Evolutionary conservation across 805 yeast species (phyloP).

Genomic region (Komagataella ulmi): DNA sequence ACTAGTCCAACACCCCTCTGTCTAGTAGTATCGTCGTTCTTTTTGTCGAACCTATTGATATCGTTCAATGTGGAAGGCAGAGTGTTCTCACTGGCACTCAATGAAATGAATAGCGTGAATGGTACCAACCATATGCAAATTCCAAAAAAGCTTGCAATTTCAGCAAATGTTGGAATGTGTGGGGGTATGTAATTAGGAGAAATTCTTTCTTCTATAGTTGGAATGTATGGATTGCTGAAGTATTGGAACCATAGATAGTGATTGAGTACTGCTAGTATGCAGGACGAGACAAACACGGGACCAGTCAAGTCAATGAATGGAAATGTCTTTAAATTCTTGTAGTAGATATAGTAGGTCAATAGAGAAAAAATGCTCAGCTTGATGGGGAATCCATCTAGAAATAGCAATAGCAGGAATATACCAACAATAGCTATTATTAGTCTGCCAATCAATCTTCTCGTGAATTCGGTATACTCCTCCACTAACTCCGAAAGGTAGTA

Average conservation of each 20-base stretch:
- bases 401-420: constrained; percentile 38
- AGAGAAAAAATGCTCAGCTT: constrained; percentile 54
- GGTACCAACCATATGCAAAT: constrained; percentile 91
- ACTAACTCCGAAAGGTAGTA: constrained; percentile 86
- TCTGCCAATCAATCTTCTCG: constrained; percentile 54
- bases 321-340: constrained; percentile 66
- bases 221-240: constrained; percentile 61
- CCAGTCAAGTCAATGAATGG: constrained; percentile 72
- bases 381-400: constrained; percentile 75
- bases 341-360: constrained; percentile 56
- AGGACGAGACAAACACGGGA: constrained; percentile 56
- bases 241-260: constrained; percentile 86
- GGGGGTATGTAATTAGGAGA: constrained; percentile 48
- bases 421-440: constrained; percentile 50
- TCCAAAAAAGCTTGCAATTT: constrained; percentile 93
- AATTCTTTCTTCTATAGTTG: constrained; percentile 51
- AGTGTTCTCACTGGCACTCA: constrained; percentile 84
- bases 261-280: constrained; percentile 60
- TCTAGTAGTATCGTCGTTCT: constrained; percentile 20
- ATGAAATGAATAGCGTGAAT: constrained; percentile 78
- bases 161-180: constrained; percentile 68
- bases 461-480: constrained; percentile 84
- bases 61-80: constrained; percentile 38
- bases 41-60: constrained; percentile 4
- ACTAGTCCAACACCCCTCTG: constrained; percentile 51